These are phyloP conservation scores for Climacium dendroides DNA, from an alignment of 225 moss, liverwort and hornwort species.

Conservation along the genomic window DNA sequence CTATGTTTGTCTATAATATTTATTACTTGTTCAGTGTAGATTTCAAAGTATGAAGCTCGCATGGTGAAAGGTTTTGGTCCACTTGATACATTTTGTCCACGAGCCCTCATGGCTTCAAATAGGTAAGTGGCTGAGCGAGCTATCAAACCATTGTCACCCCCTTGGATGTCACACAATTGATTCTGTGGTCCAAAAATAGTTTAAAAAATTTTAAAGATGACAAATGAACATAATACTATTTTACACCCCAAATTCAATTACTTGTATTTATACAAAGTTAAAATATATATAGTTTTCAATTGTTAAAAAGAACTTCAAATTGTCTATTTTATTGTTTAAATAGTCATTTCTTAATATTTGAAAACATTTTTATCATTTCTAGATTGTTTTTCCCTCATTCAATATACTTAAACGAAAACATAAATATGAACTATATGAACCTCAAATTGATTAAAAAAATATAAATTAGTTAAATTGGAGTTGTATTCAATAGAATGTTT, in stretches of 20 bases:
- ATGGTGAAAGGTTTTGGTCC: constrained; percentile 49
- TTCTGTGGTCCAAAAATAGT: neutral
- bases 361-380: too few species aligned
- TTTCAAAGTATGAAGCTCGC: constrained; percentile 91
- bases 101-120: constrained; percentile 58
- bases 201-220: neutral
- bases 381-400: neutral
- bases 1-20: neutral
- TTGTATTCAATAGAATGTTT: neutral
- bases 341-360: neutral
- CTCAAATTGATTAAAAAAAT: too few species aligned
- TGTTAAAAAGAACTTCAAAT: neutral
- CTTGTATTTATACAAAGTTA: neutral
- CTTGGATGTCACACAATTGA: constrained; percentile 7
- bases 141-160: constrained; percentile 63
- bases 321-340: neutral
- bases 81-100: constrained; percentile 6
- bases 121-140: constrained; percentile 65
- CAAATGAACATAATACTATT: neutral
- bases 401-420: neutral
- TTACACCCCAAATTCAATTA: too few species aligned
- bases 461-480: neutral
- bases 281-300: neutral
- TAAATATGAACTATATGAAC: too few species aligned
- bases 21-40: constrained; percentile 84